phyloP scores from a whole-genome alignment of 768 basidiomycete species.

The Hypholoma fasciculare region DNA sequence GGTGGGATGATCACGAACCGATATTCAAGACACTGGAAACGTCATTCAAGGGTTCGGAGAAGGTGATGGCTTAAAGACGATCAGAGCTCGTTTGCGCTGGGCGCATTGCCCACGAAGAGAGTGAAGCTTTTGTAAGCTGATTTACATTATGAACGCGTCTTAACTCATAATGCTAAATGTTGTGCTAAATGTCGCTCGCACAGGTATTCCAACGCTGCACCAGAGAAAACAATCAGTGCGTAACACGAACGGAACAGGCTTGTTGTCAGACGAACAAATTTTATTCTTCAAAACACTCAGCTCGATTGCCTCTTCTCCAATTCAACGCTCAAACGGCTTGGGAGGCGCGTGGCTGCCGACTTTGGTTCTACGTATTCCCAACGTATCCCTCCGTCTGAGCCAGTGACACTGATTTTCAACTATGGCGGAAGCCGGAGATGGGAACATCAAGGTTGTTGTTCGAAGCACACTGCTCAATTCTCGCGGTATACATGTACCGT shows the following conservation, averaged over 20 bases:
- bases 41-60: too few species aligned
- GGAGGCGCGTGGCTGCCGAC: not conserved
- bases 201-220: too few species aligned
- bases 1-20: too few species aligned
- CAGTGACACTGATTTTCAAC: conserved; percentile 7
- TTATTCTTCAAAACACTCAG: conserved; percentile 8
- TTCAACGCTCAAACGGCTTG: conserved; percentile 1
- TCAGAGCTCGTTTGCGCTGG: too few species aligned
- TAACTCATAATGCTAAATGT: too few species aligned
- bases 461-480: conserved; percentile 97
- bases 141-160: too few species aligned
- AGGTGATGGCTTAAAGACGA: too few species aligned
- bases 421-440: conserved; percentile 80
- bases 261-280: conserved; percentile 20
- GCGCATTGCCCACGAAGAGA: too few species aligned
- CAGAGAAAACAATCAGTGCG: conserved; percentile 20
- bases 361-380: conserved; percentile 10
- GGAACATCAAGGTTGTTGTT: conserved; percentile 90
- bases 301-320: not conserved
- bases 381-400: conserved; percentile 4
- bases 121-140: too few species aligned
- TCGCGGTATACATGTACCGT: conserved; percentile 65
- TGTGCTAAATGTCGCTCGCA: too few species aligned
- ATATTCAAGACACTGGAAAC: too few species aligned
- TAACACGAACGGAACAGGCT: conserved; percentile 18